phyloP scores from a whole-genome alignment of 768 basidiomycete genomes.

The Suillus plorans region DNA sequence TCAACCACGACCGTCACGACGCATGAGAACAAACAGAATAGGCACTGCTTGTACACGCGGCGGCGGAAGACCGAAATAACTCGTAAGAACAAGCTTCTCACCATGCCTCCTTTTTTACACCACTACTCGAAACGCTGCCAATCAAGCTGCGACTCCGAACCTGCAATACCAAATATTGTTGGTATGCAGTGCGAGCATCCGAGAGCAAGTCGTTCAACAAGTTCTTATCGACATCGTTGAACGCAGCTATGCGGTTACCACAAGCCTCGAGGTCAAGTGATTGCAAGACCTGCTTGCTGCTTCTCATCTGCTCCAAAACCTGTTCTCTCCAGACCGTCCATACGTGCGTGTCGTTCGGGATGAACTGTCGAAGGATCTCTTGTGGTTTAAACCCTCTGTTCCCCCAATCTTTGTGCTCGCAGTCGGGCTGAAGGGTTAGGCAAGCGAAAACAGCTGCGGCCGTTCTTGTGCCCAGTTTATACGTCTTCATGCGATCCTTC shows the following conservation, averaged over 20 bases:
- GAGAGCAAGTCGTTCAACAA: background rate
- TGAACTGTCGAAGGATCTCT: slow-evolving; percentile 6
- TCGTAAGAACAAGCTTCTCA: no score
- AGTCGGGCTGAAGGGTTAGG: slow-evolving; percentile 4
- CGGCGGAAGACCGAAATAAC: background rate
- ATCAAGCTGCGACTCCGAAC: background rate
- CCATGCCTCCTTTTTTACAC: background rate
- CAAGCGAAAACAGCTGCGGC: slow-evolving; percentile 9
- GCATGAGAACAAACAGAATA: no score
- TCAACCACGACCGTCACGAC: no score
- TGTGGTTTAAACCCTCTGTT: background rate
- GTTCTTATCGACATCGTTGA: background rate
- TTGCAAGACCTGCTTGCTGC: background rate
- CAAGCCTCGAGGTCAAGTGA: background rate
- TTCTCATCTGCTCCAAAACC: slow-evolving; percentile 5
- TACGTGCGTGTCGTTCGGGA: slow-evolving; percentile 10
- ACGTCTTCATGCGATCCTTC: slow-evolving; percentile 8
- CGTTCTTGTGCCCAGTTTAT: slow-evolving; percentile 9
- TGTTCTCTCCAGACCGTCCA: slow-evolving; percentile 7
- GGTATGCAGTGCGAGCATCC: slow-evolving; percentile 1
- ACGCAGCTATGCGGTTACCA: background rate
- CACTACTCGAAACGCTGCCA: background rate
- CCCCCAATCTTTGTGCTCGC: background rate
- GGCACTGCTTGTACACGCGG: no score
- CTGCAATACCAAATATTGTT: background rate